Evolutionary conservation across 1,139 yeast species (phyloP).

Genomic region (Kodamaea suecica): DNA sequence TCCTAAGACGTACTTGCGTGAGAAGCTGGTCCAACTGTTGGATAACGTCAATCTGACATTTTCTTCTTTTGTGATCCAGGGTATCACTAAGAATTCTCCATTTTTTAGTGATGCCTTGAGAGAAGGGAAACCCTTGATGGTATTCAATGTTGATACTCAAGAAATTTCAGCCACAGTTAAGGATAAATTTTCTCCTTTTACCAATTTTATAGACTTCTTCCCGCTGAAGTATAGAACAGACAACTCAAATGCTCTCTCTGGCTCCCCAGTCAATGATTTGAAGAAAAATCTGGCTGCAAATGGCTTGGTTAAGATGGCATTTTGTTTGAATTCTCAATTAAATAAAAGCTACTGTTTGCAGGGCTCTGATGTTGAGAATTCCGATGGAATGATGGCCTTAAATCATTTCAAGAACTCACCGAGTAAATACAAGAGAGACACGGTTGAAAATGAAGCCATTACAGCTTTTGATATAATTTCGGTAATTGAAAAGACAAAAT

Average conservation of each 20-base stretch:
- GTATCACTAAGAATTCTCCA: conserved; percentile 21
- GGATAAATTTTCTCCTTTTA: conserved; percentile 17
- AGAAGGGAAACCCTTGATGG: conserved; percentile 30
- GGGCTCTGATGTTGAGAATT: too few relatives aligned
- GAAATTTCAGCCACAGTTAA: conserved; percentile 8
- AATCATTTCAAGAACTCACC: too few relatives aligned
- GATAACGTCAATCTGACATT: conserved; percentile 12
- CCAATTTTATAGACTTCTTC: conserved; percentile 25
- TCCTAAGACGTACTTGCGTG: conserved; percentile 19
- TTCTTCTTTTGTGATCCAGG: conserved; percentile 19
- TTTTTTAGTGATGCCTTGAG: conserved; percentile 20
- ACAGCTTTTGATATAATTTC: too few relatives aligned
- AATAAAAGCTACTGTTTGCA: too few relatives aligned
- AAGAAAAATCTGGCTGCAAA: conserved; percentile 27
- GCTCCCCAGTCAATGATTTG: conserved; percentile 42
- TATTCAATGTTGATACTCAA: conserved; percentile 32
- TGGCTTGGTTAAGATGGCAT: conserved; percentile 36
- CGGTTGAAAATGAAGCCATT: too few relatives aligned
- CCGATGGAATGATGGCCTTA: too few relatives aligned
- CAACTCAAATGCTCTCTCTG: too few relatives aligned
- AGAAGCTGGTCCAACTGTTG: not conserved
- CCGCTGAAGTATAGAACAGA: too few relatives aligned
- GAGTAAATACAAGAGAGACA: too few relatives aligned
- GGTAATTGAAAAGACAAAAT: too few relatives aligned
- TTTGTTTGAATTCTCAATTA: conserved; percentile 40